Conservation (phyloP, 1,284 basidiomycete genomes). For the Trichosporon coremiiforme region DNA sequence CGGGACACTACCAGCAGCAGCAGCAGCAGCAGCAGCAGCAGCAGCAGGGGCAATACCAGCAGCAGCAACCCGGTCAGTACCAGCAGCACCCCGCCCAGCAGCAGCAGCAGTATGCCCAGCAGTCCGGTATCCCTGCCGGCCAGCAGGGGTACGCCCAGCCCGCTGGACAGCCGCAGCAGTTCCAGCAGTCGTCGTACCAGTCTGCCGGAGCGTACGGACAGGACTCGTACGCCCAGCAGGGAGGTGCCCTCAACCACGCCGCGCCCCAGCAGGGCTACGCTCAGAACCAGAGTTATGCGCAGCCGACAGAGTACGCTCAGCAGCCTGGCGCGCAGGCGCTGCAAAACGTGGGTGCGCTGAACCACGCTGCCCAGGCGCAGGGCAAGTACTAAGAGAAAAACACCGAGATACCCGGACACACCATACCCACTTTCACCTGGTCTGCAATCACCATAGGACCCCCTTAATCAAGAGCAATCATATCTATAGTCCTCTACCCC, state of each 20-base stretch:
- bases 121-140: neutral
- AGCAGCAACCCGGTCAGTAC: neutral
- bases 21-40: neutral
- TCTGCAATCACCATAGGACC: neutral
- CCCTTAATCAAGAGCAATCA: neutral
- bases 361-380: neutral
- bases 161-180: neutral
- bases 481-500: neutral
- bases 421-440: neutral
- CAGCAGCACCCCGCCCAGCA: neutral
- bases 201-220: slow-evolving; percentile 1
- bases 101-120: slow-evolving; percentile 6
- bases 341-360: slow-evolving; percentile 4
- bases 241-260: neutral
- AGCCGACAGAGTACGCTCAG: slow-evolving; percentile 1
- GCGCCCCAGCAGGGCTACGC: too few relatives aligned
- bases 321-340: neutral
- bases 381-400: neutral
- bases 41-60: neutral
- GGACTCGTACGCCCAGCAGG: slow-evolving; percentile 11
- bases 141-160: too few relatives aligned
- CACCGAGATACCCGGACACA: neutral
- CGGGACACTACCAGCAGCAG: neutral
- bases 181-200: neutral
- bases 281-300: slow-evolving; percentile 4